Conservation (phyloP, 2,329 filamentous ascomycete species). For the Leptographium galeiforme region DNA sequence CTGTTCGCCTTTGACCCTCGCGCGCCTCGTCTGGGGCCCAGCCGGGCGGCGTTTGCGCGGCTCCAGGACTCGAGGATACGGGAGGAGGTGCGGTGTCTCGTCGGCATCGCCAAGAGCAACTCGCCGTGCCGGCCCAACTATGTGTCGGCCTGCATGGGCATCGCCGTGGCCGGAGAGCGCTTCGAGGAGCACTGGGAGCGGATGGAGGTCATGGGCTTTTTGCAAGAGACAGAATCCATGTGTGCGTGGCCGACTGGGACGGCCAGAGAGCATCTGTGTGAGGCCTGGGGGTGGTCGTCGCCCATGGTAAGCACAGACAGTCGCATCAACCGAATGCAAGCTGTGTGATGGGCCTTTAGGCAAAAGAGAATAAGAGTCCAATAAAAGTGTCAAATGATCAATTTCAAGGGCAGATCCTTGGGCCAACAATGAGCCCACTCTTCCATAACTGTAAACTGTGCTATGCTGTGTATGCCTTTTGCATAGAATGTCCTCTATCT, state of each 20-base stretch:
- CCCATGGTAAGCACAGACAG: too few relatives aligned
- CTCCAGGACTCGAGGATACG: neutral
- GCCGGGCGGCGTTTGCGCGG: neutral
- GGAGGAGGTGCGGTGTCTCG: neutral
- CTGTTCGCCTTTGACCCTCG: constrained; percentile 1
- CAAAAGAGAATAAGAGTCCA: too few relatives aligned
- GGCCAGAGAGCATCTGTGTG: neutral
- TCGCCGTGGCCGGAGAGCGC: neutral
- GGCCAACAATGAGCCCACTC: too few relatives aligned
- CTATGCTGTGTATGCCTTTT: too few relatives aligned
- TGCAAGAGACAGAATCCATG: neutral
- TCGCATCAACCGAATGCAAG: too few relatives aligned
- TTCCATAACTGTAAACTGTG: too few relatives aligned
- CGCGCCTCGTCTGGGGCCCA: neutral
- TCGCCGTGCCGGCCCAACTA: neutral
- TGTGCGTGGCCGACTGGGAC: neutral
- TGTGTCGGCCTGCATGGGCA: constrained; percentile 1
- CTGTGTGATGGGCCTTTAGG: too few relatives aligned
- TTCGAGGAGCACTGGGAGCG: neutral
- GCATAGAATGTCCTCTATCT: too few relatives aligned
- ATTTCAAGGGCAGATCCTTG: too few relatives aligned
- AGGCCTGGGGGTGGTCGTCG: neutral
- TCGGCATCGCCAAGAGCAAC: neutral
- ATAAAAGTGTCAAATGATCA: too few relatives aligned
- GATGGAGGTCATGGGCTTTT: neutral